Base-by-base conservation (phyloP, 805 yeast species). In the Lipomyces mesembrius region DNA sequence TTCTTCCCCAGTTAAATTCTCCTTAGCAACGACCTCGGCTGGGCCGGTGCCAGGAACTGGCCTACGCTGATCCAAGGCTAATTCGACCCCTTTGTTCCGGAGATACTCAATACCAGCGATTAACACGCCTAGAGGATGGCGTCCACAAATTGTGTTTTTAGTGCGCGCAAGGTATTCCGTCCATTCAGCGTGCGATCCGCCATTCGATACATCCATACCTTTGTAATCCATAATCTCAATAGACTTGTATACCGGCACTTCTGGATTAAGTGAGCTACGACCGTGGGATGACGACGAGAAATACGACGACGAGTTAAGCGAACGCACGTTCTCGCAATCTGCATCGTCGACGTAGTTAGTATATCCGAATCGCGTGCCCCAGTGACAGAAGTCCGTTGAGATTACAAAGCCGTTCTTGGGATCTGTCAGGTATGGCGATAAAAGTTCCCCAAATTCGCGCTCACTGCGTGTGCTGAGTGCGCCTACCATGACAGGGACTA, bases 341-440 rank as follows among this genome's bases (percentile, higher is more conserved):
- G 53, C 39, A 32, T 67, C 73, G n/a, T 70, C 66, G 27, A 77
- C 69, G 66, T 81, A 82, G 65, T 75, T 74, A 14, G 84, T 81
- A 70, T 80, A 83, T 11, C 80, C 81, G 65, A 83, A 83, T 17
- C 85, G 75, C 14, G 78, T 65, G 8, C 85, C 85, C 99, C 99
- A 95, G 76, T 95, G 99, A 75, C 98, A 93, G 74, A 95, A 95
- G 79, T 95, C 99, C 1, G 94, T 85, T 75, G 96, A 90, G 3
- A 95, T 83, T 17, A 91, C 86, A 76, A 95, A 90, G 1, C 91
- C 88, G 72, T 85, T 86, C 29, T 78, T 77, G 37, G 83, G 82
- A 72, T 87, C 84, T 5, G 76, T 76, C 61, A 91, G 74, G 73
- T 83, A 88, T 1, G 88, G 86, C 9, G 77, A 75, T 63, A 94